These are phyloP conservation scores for Lichtheimia hyalospora DNA, from an alignment of 371 early-diverging fungal genomes.

Conservation along the genomic window DNA sequence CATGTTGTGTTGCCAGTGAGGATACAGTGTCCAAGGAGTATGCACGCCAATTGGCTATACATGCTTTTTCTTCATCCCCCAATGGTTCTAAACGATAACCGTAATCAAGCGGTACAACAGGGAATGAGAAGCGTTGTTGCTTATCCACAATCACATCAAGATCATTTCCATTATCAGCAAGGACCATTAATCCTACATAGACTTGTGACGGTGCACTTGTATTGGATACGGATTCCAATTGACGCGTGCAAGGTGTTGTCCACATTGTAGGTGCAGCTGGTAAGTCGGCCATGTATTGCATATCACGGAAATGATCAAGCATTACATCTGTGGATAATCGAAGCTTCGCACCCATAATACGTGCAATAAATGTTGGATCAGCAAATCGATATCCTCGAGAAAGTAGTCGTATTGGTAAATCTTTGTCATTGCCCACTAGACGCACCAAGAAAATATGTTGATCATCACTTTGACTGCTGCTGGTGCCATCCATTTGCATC, in stretches of 20 bases:
- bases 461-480: slow-evolving; percentile 15
- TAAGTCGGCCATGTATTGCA: slow-evolving; percentile 13
- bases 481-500: background rate
- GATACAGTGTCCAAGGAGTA: slow-evolving; percentile 3
- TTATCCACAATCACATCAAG: slow-evolving; percentile 25
- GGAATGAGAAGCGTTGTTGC: slow-evolving; percentile 26
- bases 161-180: slow-evolving; percentile 24
- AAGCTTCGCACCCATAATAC: slow-evolving; percentile 35
- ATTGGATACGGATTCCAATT: no score
- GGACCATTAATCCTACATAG: slow-evolving; percentile 27
- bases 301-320: slow-evolving; percentile 30
- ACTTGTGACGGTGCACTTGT: slow-evolving; percentile 5
- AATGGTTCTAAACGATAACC: slow-evolving; percentile 9
- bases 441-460: slow-evolving; percentile 35
- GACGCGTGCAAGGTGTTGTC: no score
- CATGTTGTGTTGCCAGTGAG: background rate
- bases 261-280: background rate
- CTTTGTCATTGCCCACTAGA: slow-evolving; percentile 19
- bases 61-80: slow-evolving; percentile 17
- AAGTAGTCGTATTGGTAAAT: slow-evolving; percentile 16
- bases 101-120: slow-evolving; percentile 26
- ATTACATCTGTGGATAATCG: slow-evolving; percentile 33
- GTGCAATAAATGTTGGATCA: slow-evolving; percentile 35
- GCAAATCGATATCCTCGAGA: slow-evolving; percentile 41
- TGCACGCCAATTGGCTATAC: slow-evolving; percentile 10